Conservation (phyloP, 139 green algal genomes). For the Micromonas commoda region DNA sequence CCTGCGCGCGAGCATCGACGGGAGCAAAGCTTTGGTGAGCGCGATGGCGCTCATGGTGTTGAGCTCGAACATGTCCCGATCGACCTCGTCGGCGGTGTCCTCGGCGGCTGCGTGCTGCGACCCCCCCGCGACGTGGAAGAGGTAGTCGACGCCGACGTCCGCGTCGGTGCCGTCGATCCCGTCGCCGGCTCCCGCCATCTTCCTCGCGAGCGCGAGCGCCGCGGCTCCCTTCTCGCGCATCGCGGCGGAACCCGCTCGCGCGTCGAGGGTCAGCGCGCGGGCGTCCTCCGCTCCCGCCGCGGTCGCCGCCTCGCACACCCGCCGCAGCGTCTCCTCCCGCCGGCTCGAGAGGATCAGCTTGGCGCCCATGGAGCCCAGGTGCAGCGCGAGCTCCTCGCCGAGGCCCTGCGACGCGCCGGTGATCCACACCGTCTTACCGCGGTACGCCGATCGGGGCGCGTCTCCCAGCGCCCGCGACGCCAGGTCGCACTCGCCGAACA, state of each 20-base stretch:
- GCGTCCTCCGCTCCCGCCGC: neutral
- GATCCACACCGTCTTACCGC: slow-evolving; percentile 21
- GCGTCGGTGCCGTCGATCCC: neutral
- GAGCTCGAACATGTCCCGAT: slow-evolving; percentile 27
- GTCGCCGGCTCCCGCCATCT: too few relatives aligned
- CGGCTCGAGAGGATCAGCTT: slow-evolving; percentile 15
- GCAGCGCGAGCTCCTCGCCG: slow-evolving; percentile 20
- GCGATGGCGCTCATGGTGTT: slow-evolving; percentile 21
- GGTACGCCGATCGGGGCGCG: neutral
- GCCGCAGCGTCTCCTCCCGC: neutral
- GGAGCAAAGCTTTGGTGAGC: slow-evolving; percentile 19
- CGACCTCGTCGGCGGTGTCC: slow-evolving; percentile 8
- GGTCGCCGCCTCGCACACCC: neutral
- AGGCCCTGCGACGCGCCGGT: slow-evolving; percentile 30
- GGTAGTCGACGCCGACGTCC: neutral
- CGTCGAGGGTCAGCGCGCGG: neutral
- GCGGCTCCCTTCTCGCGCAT: neutral
- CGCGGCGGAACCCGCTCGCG: neutral
- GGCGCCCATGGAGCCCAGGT: slow-evolving; percentile 9
- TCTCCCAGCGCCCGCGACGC: neutral
- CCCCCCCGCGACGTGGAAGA: slow-evolving; percentile 26
- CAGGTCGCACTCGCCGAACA: neutral
- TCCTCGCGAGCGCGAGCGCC: neutral
- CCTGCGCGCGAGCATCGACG: slow-evolving; percentile 17
- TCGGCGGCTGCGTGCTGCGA: slow-evolving; percentile 19